phyloP scores from a whole-genome alignment of 78 protist species.

The Emiliania huxleyi region DNA sequence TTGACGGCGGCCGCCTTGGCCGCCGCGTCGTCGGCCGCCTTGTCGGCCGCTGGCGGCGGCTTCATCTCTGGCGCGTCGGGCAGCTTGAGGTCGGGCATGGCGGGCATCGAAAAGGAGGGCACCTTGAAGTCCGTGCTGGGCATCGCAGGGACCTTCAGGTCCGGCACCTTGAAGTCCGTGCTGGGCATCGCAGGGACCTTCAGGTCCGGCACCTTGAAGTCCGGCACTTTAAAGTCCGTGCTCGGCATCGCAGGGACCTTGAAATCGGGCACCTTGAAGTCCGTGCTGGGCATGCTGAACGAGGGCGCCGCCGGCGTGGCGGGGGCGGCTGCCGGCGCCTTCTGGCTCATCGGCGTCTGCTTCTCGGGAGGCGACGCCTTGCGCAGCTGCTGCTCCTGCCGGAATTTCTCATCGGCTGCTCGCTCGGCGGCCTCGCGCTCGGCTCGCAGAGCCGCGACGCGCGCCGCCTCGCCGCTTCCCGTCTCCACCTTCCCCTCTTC shows the following conservation, averaged over 20 bases:
- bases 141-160: too few species aligned
- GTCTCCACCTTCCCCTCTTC: neutral
- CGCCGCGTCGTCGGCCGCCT: neutral
- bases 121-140: neutral
- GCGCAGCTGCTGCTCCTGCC: neutral
- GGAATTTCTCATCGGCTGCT: neutral
- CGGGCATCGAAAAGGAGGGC: neutral
- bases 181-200: neutral
- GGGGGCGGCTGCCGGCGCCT: neutral
- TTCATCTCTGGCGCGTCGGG: neutral
- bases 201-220: neutral
- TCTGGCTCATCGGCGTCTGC: too few species aligned
- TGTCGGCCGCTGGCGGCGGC: neutral
- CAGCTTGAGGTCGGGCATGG: neutral
- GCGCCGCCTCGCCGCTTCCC: neutral
- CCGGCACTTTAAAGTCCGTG: neutral
- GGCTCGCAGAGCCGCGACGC: neutral
- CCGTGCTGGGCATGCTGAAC: neutral
- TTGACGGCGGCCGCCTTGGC: too few species aligned
- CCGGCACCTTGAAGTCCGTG: too few species aligned
- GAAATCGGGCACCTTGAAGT: neutral
- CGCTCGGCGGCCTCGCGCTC: neutral
- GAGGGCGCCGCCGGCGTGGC: neutral
- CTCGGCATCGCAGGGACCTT: neutral
- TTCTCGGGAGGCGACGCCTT: neutral